These are phyloP conservation scores for Beta lomatogona DNA, from an alignment of 179 eudicot species.

Conservation along the genomic window DNA sequence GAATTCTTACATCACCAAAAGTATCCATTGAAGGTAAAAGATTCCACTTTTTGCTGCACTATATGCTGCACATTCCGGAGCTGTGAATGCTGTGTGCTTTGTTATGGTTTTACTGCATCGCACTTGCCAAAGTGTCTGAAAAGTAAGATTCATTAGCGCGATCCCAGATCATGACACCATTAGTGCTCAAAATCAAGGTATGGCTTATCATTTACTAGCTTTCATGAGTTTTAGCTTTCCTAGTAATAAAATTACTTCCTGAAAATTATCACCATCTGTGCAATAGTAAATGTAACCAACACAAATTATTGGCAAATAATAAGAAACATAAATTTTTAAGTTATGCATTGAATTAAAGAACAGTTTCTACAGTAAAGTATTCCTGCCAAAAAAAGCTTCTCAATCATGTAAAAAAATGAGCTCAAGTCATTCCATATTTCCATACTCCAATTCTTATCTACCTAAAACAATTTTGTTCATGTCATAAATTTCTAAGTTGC, in stretches of 20 bases:
- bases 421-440: too few species aligned
- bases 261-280: constrained; percentile 7
- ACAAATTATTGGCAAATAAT: not conserved
- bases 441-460: constrained; percentile 15
- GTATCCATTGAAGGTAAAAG: not conserved
- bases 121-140: too few species aligned
- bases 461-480: not conserved
- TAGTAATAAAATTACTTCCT: not conserved
- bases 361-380: not conserved
- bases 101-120: too few species aligned
- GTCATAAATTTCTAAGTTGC: not conserved
- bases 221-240: not conserved
- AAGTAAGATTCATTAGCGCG: too few species aligned
- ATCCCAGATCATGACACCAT: too few species aligned
- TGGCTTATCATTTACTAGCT: too few species aligned
- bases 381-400: not conserved
- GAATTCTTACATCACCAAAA: not conserved
- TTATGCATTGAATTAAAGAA: not conserved
- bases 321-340: too few species aligned
- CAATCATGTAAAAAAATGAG: not conserved
- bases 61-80: not conserved
- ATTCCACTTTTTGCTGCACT: not conserved
- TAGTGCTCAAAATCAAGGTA: too few species aligned
- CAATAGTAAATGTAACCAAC: constrained; percentile 5
- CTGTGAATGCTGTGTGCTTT: too few species aligned